Base-by-base conservation (phyloP, 2,329 filamentous ascomycete species). In the Ascochyta fabae region DNA sequence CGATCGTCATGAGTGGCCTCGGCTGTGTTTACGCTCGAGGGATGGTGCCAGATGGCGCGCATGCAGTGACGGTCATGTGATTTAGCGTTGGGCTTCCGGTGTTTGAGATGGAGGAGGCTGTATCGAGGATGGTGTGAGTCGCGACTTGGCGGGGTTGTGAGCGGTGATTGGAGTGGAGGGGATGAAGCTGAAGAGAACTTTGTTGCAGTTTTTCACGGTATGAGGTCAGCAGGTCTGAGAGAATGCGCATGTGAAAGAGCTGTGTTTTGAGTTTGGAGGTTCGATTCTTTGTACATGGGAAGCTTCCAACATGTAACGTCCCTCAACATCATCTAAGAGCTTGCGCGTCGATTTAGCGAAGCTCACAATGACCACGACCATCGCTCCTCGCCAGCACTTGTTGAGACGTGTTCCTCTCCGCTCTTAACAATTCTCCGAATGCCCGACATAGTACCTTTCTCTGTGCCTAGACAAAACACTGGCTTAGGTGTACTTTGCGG, bases 401-500 rank as follows among this genome's bases (percentile, higher is more conserved):
- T 2, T 16, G 16, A 16, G 16, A 16, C 16, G 16, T 16, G 16
- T 16, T 16, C 16, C 16, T 16, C 16, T 16, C 16, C 16, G 16
- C 16, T 16, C 16, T 16, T 16, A 16, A 16, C 16, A 16, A 16
- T 16, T 16, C 16, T 16, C 16, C 16, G 16, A 16, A 16, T 16
- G 16, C 16, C 16, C 16, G 16, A 16, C 16, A 16, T 16, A 2
- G 16, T 16, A 16, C 16, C 16, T 16, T 16, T 16, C 16, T 16
- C 16, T 16, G 16, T 16, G 16, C 16, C 16, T 16, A 16, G 16
- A 16, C 1, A 2, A 16, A 16, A 16, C 16, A 16, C 8, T 34
- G 4, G 2, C 7, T 50, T 40, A 66, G 10, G 16, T 42, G 39
- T 68, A 69, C 1, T 51, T 48, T 0, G 61, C 63, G 1, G 45